These are phyloP conservation scores for Penicillium expansum DNA, from an alignment of 2,329 filamentous ascomycete species.

Conservation along the genomic window DNA sequence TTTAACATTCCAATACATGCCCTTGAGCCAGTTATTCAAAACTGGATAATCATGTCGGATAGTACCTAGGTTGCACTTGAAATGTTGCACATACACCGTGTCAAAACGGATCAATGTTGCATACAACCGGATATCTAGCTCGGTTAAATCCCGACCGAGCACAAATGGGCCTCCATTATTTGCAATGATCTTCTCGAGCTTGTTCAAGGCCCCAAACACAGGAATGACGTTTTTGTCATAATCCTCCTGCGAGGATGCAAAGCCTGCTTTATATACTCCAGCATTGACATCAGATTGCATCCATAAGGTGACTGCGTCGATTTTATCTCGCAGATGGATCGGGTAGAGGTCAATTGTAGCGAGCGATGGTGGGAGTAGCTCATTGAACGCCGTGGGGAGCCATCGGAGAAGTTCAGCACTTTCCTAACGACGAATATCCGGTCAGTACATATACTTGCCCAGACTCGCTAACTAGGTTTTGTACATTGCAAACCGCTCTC, in stretches of 20 bases:
- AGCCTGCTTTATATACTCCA: background rate
- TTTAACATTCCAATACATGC: background rate
- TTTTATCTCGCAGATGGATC: background rate
- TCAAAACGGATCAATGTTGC: background rate
- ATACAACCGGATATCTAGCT: background rate
- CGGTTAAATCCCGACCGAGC: background rate
- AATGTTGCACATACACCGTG: background rate
- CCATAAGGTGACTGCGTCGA: background rate
- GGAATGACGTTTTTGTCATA: background rate
- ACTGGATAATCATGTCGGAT: background rate
- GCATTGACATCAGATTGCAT: background rate
- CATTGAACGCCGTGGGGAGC: background rate
- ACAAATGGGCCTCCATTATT: background rate
- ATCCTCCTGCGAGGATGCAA: background rate
- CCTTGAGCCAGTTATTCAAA: background rate
- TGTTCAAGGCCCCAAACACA: background rate
- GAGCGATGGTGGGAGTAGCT: background rate
- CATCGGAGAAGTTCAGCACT: background rate
- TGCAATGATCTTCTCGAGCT: background rate
- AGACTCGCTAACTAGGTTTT: background rate
- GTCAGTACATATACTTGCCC: background rate
- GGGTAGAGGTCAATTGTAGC: background rate
- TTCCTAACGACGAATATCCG: background rate
- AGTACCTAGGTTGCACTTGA: background rate
- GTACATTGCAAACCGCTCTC: conserved; percentile 58